Evolutionary conservation across 2,329 filamentous ascomycete species (phyloP).

Genomic region (Sporothrix luriei): DNA sequence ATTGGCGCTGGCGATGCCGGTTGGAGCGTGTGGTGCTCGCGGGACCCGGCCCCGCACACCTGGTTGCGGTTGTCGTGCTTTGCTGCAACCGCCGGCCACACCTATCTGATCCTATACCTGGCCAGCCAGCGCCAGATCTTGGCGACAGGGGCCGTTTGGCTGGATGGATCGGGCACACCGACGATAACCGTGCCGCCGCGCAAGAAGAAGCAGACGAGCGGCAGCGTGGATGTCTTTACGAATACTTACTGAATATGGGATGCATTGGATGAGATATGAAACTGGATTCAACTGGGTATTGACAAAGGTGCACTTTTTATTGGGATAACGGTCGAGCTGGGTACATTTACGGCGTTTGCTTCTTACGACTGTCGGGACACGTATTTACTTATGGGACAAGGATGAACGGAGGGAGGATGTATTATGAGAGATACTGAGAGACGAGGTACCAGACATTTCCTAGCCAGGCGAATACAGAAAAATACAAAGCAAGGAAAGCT

Average conservation of each 20-base stretch:
- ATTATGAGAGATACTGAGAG: conserved; percentile 13
- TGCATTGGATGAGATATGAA: not conserved
- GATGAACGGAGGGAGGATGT: conserved; percentile 11
- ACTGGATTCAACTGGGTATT: not conserved
- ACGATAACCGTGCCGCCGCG: conserved; percentile 51
- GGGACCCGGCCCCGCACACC: conserved; percentile 47
- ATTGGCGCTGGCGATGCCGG: conserved; percentile 62
- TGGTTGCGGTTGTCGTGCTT: conserved; percentile 73
- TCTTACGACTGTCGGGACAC: not conserved
- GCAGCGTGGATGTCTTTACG: conserved; percentile 7
- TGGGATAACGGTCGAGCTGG: not conserved
- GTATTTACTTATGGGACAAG: not conserved
- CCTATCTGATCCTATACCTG: conserved; percentile 74
- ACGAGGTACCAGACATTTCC: not conserved
- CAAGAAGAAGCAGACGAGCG: conserved; percentile 28
- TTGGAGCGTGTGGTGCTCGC: conserved; percentile 66
- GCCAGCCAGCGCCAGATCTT: conserved; percentile 67
- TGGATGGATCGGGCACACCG: conserved; percentile 61
- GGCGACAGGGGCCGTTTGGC: conserved; percentile 63
- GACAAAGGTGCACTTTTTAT: not conserved
- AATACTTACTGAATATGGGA: not conserved
- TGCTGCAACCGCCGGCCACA: conserved; percentile 70
- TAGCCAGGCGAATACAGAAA: not conserved
- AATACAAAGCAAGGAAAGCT: not conserved
- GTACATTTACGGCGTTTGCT: not conserved